phyloP scores from a whole-genome alignment of 805 yeast genomes.

The Candida cerambycidarum region DNA sequence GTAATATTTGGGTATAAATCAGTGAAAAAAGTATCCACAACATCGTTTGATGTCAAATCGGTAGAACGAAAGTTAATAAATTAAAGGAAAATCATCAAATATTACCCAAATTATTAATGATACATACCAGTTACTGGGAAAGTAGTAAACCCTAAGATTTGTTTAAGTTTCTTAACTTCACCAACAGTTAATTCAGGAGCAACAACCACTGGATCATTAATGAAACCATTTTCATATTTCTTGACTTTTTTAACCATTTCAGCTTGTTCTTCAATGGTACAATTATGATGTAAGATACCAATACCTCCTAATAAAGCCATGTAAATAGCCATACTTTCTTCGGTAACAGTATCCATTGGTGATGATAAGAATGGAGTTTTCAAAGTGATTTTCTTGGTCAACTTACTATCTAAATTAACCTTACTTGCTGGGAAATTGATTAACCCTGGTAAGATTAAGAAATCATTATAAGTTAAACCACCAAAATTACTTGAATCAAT shows the following conservation, averaged over 20 bases:
- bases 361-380: constrained; percentile 95
- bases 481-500: constrained; percentile 91
- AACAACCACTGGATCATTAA: constrained; percentile 84
- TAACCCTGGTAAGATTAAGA: constrained; percentile 92
- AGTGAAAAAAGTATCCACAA: constrained; percentile 65
- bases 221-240: constrained; percentile 96
- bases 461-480: constrained; percentile 96
- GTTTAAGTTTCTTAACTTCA: constrained; percentile 72
- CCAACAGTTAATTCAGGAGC: constrained; percentile 75
- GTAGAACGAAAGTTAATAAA: constrained; percentile 99
- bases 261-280: constrained; percentile 95
- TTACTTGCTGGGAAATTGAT: constrained; percentile 79
- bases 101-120: constrained; percentile 6
- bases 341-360: constrained; percentile 99
- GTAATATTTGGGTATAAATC: constrained; percentile 5
- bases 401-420: constrained; percentile 78
- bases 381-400: constrained; percentile 88
- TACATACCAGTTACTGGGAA: constrained; percentile 99
- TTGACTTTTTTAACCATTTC: constrained; percentile 97
- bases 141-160: constrained; percentile 84
- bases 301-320: constrained; percentile 99
- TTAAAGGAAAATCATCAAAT: constrained; percentile 12
- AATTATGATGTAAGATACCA: constrained; percentile 98
- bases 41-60: constrained; percentile 95
- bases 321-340: constrained; percentile 94